Percentiles rank a stretch among this genome's conserved stretches.
phyloP scores from a whole-genome alignment of 192 early-diverging fungal genomes.

The Mortierella claussenii region DNA sequence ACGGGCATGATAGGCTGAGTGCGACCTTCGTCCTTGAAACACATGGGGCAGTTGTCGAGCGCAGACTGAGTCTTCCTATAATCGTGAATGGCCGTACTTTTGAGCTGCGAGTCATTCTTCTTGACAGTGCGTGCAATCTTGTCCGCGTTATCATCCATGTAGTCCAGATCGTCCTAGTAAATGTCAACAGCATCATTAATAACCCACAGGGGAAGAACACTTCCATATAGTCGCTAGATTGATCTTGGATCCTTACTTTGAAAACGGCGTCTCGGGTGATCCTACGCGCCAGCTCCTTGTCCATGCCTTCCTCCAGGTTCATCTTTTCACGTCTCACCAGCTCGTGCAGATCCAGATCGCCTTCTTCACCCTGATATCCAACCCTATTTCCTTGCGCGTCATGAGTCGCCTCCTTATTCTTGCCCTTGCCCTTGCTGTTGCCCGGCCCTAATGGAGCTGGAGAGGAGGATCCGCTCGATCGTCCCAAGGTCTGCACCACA shows the following conservation, averaged over 20 bases:
- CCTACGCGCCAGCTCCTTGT: conserved; percentile 73
- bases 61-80: conserved; percentile 71
- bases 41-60: conserved; percentile 80
- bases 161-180: conserved; percentile 87
- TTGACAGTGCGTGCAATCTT: conserved; percentile 70
- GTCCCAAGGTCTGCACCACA: conserved; percentile 52
- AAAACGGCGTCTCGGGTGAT: conserved; percentile 77
- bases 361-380: conserved; percentile 67
- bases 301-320: conserved; percentile 63
- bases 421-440: conserved; percentile 57
- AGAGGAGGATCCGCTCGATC: conserved; percentile 24
- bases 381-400: conserved; percentile 74
- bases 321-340: conserved; percentile 77
- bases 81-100: conserved; percentile 60
- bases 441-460: conserved; percentile 34
- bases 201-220: too few species aligned
- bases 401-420: conserved; percentile 63
- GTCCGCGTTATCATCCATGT: conserved; percentile 92
- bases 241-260: conserved; percentile 33
- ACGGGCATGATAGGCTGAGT: conserved; percentile 74
- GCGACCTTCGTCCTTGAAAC: conserved; percentile 72
- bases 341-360: conserved; percentile 65
- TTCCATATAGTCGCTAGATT: too few species aligned
- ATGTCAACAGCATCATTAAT: too few species aligned
- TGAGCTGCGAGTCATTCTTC: conserved; percentile 67